Evolutionary conservation across 2,329 filamentous ascomycete genomes (phyloP).

Genomic region (Amphichorda felina): DNA sequence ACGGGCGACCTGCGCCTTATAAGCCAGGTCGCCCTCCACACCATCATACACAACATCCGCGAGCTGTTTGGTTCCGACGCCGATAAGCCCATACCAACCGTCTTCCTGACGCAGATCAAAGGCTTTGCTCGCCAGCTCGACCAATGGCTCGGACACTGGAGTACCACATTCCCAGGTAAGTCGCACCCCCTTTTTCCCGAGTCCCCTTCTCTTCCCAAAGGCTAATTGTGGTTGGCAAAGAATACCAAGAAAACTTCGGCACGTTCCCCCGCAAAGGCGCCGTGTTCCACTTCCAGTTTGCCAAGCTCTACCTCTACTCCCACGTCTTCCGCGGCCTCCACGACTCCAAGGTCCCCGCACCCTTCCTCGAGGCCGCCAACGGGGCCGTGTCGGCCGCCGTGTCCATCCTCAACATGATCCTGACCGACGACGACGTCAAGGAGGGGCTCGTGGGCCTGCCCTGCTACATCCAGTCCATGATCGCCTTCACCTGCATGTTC

Average conservation of each 20-base stretch:
- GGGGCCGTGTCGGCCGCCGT: constrained; percentile 24
- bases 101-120: constrained; percentile 33
- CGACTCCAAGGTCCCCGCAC: constrained; percentile 14
- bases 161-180: constrained; percentile 14
- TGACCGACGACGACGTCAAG: constrained; percentile 27
- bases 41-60: constrained; percentile 41
- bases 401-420: constrained; percentile 29
- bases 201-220: constrained; percentile 1
- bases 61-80: constrained; percentile 44
- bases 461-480: constrained; percentile 39
- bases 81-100: constrained; percentile 22
- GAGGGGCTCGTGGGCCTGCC: constrained; percentile 30
- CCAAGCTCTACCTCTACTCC: constrained; percentile 27
- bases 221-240: constrained; percentile 9
- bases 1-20: constrained; percentile 43
- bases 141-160: constrained; percentile 22
- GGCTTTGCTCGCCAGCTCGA: constrained; percentile 20
- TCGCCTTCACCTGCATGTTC: constrained; percentile 38
- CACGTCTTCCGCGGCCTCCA: constrained; percentile 26
- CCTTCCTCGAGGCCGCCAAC: constrained; percentile 19
- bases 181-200: too few relatives aligned
- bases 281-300: constrained; percentile 26
- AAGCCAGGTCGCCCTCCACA: constrained; percentile 45
- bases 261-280: constrained; percentile 26
- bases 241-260: constrained; percentile 24